phyloP scores from a whole-genome alignment of 495 filamentous ascomycete species.

The Parathielavia hyrcaniae region DNA sequence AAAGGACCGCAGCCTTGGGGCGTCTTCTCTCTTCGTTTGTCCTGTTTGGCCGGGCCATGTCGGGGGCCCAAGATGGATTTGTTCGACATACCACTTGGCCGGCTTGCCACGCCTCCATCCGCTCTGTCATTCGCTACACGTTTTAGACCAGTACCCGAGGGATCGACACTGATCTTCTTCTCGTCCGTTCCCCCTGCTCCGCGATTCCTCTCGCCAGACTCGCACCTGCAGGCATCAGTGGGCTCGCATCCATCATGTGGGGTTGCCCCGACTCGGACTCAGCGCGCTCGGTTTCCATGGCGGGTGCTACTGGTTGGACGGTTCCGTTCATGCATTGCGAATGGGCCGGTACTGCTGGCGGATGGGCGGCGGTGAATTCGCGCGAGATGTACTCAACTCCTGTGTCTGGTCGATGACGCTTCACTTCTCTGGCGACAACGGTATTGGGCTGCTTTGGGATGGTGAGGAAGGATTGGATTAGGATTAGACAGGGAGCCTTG shows the following conservation, averaged over 20 bases:
- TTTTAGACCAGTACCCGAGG: conserved; percentile 13
- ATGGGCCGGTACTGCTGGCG: too few species aligned
- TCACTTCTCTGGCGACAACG: background rate
- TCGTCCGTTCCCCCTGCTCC: background rate
- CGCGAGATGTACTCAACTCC: background rate
- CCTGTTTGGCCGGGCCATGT: conserved; percentile 3
- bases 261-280: background rate
- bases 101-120: background rate
- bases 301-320: too few species aligned
- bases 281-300: background rate
- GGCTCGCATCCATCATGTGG: background rate
- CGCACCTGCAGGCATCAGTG: background rate
- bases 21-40: conserved; percentile 10
- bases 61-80: background rate
- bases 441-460: background rate
- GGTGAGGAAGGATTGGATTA: too few species aligned
- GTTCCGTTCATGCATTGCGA: too few species aligned
- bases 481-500: too few species aligned
- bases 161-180: background rate
- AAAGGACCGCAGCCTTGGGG: background rate
- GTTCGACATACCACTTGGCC: background rate
- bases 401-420: background rate
- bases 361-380: background rate
- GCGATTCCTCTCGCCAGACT: conserved; percentile 1
- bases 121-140: conserved; percentile 6